A percentile compares a stretch with the other conserved stretches of the same genome.
These are phyloP conservation scores for Sugiyamaella japonica DNA, from an alignment of 1,139 yeast species.

Conservation along the genomic window DNA sequence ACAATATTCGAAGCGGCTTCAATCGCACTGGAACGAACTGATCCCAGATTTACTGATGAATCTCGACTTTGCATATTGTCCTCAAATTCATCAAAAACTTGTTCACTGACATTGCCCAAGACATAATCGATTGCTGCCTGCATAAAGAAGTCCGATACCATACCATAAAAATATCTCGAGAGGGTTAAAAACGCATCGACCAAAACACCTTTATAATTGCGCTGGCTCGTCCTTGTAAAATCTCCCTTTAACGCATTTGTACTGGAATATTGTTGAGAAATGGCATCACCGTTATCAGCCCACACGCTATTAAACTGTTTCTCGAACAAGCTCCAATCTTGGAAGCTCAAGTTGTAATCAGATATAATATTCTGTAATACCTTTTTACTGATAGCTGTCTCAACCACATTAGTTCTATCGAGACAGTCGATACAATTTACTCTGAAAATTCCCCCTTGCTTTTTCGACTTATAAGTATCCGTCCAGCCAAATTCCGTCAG, in stretches of 20 bases:
- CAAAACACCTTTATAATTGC: conserved; percentile 44
- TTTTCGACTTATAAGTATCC: conserved; percentile 26
- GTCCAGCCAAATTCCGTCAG: conserved; percentile 39
- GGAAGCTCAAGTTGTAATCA: conserved; percentile 24
- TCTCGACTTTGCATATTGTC: conserved; percentile 39
- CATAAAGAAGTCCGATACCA: conserved; percentile 45
- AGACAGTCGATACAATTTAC: conserved; percentile 47
- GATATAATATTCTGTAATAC: conserved; percentile 35
- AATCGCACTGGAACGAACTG: conserved; percentile 30
- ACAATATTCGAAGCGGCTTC: conserved; percentile 29
- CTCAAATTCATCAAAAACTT: conserved; percentile 44
- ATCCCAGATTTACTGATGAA: conserved; percentile 36
- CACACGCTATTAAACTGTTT: conserved; percentile 40
- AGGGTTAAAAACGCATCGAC: conserved; percentile 46
- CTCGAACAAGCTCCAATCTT: conserved; percentile 16
- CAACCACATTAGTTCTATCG: conserved; percentile 47
- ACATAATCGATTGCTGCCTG: conserved; percentile 46
- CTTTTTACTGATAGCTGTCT: conserved; percentile 40
- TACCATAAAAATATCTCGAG: conserved; percentile 45
- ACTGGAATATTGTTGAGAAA: conserved; percentile 47
- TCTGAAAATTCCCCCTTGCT: conserved; percentile 44
- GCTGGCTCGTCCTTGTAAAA: conserved; percentile 45
- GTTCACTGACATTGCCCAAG: conserved; percentile 40
- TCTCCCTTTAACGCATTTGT: conserved; percentile 50
- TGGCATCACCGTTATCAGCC: conserved; percentile 50